These are phyloP conservation scores for Cercospora janseana DNA, from an alignment of 2,329 filamentous ascomycete genomes.

Conservation along the genomic window DNA sequence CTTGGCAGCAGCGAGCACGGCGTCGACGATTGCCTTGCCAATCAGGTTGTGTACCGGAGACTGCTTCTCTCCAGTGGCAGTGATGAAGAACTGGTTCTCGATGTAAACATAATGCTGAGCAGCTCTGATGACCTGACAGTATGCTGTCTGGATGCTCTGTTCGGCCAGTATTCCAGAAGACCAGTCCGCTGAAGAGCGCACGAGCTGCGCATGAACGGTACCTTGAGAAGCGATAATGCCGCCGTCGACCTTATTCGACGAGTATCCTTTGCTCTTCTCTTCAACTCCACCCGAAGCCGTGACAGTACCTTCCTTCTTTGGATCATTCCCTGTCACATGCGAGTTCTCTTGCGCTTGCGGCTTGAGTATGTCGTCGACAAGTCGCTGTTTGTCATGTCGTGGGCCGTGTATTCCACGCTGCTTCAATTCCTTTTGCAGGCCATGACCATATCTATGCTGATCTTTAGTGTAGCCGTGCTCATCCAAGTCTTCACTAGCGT, in stretches of 20 bases:
- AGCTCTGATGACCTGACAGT: conserved; percentile 77
- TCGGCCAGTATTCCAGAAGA: conserved; percentile 84
- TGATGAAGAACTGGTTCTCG: conserved; percentile 97
- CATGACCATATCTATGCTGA: conserved; percentile 34
- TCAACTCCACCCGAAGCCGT: conserved; percentile 36
- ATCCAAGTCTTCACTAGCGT: conserved; percentile 32
- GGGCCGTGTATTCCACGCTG: conserved; percentile 25
- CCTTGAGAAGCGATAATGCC: conserved; percentile 53
- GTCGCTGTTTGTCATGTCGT: conserved; percentile 16
- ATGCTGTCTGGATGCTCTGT: conserved; percentile 84
- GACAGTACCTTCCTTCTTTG: conserved; percentile 34
- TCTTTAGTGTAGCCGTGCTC: conserved; percentile 36
- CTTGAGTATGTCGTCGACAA: conserved; percentile 12
- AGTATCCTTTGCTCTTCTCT: conserved; percentile 34
- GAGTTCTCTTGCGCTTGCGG: conserved; percentile 32
- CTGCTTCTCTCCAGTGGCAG: conserved; percentile 79
- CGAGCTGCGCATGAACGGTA: conserved; percentile 75
- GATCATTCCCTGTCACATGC: conserved; percentile 36
- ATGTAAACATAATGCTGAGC: conserved; percentile 95
- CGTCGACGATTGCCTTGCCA: conserved; percentile 85
- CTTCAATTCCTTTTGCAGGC: conserved; percentile 30
- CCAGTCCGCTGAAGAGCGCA: conserved; percentile 92
- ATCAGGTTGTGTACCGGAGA: conserved; percentile 83
- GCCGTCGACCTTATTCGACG: conserved; percentile 28
- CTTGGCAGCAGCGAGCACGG: conserved; percentile 74